Evolutionary conservation across 371 early-diverging fungal species (phyloP).

Genomic region (Fennellomyces sp.): DNA sequence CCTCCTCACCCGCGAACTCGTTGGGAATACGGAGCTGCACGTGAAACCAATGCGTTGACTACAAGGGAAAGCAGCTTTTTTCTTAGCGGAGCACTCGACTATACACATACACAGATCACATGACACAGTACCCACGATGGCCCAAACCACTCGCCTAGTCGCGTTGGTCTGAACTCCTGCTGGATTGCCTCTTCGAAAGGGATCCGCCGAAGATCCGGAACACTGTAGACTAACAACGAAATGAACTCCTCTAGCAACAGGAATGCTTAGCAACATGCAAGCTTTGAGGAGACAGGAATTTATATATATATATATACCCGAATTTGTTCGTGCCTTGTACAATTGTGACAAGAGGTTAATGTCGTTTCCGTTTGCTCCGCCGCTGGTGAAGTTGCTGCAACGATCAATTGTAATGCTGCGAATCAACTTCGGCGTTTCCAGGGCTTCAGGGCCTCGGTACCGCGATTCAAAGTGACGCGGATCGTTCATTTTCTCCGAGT

Average conservation of each 20-base stretch:
- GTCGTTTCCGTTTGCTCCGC: conserved; percentile 51
- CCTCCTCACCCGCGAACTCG: conserved; percentile 71
- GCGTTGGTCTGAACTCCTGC: conserved; percentile 66
- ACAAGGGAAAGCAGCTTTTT: conserved; percentile 2
- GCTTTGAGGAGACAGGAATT: neutral
- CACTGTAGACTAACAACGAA: conserved; percentile 66
- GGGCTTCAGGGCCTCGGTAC: conserved; percentile 23
- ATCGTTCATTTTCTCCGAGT: conserved; percentile 12
- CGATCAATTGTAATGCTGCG: conserved; percentile 51
- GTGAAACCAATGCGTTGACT: conserved; percentile 92
- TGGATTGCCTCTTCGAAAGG: conserved; percentile 84
- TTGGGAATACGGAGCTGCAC: conserved; percentile 73
- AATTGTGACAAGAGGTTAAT: conserved; percentile 50
- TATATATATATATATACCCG: conserved; percentile 22
- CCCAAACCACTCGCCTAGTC: conserved; percentile 78
- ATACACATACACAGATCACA: neutral
- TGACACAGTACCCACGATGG: conserved; percentile 78
- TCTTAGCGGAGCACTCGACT: neutral
- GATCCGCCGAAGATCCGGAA: conserved; percentile 80
- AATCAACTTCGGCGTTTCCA: conserved; percentile 44
- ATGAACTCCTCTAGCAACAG: conserved; percentile 42
- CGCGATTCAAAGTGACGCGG: conserved; percentile 18
- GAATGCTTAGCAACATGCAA: neutral
- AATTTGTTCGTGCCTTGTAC: conserved; percentile 48
- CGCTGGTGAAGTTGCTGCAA: conserved; percentile 50